phyloP scores from a whole-genome alignment of 164 flowering plant genomes.

The Tinospora cordifolia region DNA sequence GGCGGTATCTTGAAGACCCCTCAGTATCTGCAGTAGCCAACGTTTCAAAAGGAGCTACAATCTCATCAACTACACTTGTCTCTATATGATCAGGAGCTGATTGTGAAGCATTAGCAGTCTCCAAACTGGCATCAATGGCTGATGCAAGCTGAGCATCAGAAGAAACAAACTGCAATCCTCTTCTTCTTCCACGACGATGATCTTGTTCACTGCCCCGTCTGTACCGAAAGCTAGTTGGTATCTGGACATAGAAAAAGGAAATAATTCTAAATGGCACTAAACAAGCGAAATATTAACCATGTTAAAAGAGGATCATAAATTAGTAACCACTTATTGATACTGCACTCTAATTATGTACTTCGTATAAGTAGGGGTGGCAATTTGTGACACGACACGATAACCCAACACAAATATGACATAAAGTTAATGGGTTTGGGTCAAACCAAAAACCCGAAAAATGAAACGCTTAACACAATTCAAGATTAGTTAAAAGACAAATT shows the following conservation, averaged over 20 bases:
- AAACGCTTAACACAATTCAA: no score
- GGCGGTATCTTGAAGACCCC: conserved; percentile 56
- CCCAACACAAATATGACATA: no score
- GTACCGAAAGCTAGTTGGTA: conserved; percentile 82
- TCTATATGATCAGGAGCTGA: conserved; percentile 26
- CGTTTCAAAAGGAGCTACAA: conserved; percentile 45
- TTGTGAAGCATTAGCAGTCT: conserved; percentile 29
- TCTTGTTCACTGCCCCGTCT: conserved; percentile 51
- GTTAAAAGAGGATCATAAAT: neutral
- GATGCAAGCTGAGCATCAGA: conserved; percentile 48
- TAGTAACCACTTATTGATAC: neutral
- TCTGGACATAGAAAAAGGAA: conserved; percentile 31
- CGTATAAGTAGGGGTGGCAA: no score
- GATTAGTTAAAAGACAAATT: no score
- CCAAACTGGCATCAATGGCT: conserved; percentile 69
- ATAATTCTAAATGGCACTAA: neutral
- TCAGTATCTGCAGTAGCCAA: conserved; percentile 49
- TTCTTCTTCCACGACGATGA: conserved; percentile 42
- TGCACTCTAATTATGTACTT: neutral
- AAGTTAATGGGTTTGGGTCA: no score
- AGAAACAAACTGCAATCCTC: conserved; percentile 38
- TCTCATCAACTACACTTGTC: conserved; percentile 31
- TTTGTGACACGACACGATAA: no score
- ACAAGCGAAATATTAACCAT: neutral
- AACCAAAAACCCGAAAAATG: no score